Base-by-base conservation (phyloP, 371 early-diverging fungal genomes). In the Saksenaea vasiformis region DNA sequence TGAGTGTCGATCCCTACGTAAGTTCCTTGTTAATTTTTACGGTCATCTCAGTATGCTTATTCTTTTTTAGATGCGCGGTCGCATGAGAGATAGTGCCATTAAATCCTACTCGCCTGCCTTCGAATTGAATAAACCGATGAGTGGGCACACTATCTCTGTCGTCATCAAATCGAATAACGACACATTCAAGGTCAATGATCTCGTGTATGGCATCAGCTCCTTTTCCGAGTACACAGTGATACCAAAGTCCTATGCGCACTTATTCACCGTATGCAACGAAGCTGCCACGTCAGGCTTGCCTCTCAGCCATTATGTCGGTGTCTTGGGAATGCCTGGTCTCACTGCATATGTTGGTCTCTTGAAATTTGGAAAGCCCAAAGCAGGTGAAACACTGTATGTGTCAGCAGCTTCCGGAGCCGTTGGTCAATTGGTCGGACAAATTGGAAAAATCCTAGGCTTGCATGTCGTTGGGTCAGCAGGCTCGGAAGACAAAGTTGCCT, bases 391-490 rank as follows among this genome's bases (percentile, higher is more conserved):
- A 0, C 59, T 86, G 24, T 86, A 79, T 24, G 75, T 85, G 5
- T 78, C 79, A 3, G 82, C 86, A 17, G 86, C 85, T 26, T 70
- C 85, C 1, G 85, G 85, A 62, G 85, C 82, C 14, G 85, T 84
- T 3, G 86, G 86, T 39, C 85, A 83, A 62, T 54, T 86, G 13
- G 86, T 84, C 0, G 82, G 78, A 24, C 89, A 91, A 65, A 73
- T 94, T 31, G 91, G 85, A 54, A 92, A 91, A 72, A 79, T 77
- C 19, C 66, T 77, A 26, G 91, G 90, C 2, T 69, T 82, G 28
- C 80, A 70, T 14, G 93, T 95, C 13, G 85, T 92, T 19, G 95
- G 92, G 14, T 82, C 85, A 1, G 92, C 92, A 3, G 91, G 93
- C 0, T 79, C 87, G 4, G 90, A 92, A 38, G 92, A 90, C 11